A percentile compares a stretch with the other conserved stretches of the same genome.
Conservation (phyloP, 352 stramenopile genomes). For the Phytophthora syringae region DNA sequence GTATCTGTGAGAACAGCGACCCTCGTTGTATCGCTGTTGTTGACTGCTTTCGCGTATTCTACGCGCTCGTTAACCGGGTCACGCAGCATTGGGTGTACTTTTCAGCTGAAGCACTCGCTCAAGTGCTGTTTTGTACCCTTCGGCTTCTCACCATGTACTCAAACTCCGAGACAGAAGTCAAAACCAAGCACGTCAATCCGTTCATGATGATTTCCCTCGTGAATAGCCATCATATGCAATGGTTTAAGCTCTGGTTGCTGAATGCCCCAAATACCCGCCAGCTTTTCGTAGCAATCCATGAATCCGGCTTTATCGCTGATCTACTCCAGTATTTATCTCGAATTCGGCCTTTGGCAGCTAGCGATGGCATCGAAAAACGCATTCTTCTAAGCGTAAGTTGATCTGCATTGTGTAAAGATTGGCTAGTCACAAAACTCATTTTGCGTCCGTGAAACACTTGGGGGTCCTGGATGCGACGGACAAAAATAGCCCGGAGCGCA, state of each 20-base stretch:
- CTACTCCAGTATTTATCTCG: constrained; percentile 52
- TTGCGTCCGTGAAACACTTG: constrained; percentile 52
- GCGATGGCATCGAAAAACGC: constrained; percentile 26
- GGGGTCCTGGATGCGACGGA: constrained; percentile 56
- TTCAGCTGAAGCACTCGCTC: constrained; percentile 46
- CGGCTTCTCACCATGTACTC: constrained; percentile 53
- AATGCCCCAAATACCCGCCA: constrained; percentile 44
- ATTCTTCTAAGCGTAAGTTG: constrained; percentile 39
- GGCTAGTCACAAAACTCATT: too few relatives aligned
- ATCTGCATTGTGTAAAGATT: too few relatives aligned
- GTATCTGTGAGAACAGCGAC: constrained; percentile 14
- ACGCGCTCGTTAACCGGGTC: constrained; percentile 38
- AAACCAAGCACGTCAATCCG: constrained; percentile 29
- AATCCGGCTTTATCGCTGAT: constrained; percentile 45
- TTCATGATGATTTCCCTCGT: constrained; percentile 45
- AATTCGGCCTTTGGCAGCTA: constrained; percentile 35
- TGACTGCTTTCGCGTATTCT: constrained; percentile 55
- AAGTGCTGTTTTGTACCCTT: constrained; percentile 50
- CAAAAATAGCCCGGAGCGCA: constrained; percentile 78
- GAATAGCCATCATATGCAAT: constrained; percentile 35
- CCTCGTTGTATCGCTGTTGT: constrained; percentile 16
- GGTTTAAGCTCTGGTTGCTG: constrained; percentile 58
- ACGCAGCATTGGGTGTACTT: constrained; percentile 70
- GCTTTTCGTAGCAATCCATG: constrained; percentile 42
- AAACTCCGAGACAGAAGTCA: constrained; percentile 21